phyloP scores from a whole-genome alignment of 805 yeast species.

The Saccharomycopsis guyanensis region DNA sequence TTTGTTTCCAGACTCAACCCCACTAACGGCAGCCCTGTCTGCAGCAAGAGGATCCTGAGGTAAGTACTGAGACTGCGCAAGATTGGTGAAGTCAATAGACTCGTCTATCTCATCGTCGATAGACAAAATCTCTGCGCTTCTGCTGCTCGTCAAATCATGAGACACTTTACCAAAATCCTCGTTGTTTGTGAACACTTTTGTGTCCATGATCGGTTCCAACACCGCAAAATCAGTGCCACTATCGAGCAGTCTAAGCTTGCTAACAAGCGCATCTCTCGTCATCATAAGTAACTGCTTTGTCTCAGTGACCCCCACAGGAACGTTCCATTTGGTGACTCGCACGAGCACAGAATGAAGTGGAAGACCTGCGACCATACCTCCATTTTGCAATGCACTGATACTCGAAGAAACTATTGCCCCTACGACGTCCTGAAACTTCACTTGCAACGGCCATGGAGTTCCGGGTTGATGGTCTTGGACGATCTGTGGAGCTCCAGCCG shows the following conservation, averaged over 20 bases:
- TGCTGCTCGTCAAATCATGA: conserved; percentile 72
- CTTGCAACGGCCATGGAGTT: conserved; percentile 42
- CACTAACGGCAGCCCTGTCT: conserved; percentile 17
- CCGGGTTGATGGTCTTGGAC: conserved; percentile 14
- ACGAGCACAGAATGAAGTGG: conserved; percentile 58
- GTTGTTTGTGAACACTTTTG: conserved; percentile 57
- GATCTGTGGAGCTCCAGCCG: conserved; percentile 16
- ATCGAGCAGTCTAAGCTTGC: conserved; percentile 29
- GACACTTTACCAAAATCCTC: conserved; percentile 75
- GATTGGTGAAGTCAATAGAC: conserved; percentile 33
- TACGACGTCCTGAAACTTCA: conserved; percentile 40
- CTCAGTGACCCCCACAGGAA: conserved; percentile 43
- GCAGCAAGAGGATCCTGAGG: conserved; percentile 51
- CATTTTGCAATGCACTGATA: conserved; percentile 54
- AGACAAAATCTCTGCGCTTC: conserved; percentile 67
- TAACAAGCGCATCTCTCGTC: conserved; percentile 37
- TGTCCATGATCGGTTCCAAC: conserved; percentile 84
- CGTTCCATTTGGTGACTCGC: conserved; percentile 40
- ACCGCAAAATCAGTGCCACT: conserved; percentile 37
- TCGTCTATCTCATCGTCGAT: conserved; percentile 52
- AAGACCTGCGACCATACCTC: conserved; percentile 50
- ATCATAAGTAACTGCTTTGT: conserved; percentile 36
- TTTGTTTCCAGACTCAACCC: conserved; percentile 32
- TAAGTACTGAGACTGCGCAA: conserved; percentile 55
- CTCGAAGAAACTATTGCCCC: conserved; percentile 53